A percentile compares a stretch with the other conserved stretches of the same genome.
Evolutionary conservation across 208 protist species (phyloP).

Genomic region (Wallacemonas sp.): DNA sequence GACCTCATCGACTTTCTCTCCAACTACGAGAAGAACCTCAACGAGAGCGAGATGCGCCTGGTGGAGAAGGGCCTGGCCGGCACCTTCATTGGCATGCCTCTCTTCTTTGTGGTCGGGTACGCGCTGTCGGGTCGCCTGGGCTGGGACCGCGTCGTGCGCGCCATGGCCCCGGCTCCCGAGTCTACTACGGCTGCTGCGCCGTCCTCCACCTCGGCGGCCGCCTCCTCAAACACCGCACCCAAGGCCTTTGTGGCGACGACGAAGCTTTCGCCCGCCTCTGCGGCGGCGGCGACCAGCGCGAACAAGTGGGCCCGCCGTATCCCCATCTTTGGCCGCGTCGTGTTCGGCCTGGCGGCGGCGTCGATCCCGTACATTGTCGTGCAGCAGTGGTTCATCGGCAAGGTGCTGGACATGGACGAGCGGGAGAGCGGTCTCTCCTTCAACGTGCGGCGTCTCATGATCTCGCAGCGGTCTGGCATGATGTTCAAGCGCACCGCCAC

Average conservation of each 20-base stretch:
- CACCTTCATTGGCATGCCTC: slow-evolving; percentile 69
- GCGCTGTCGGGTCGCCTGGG: slow-evolving; percentile 53
- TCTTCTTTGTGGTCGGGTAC: slow-evolving; percentile 57
- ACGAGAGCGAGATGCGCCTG: slow-evolving; percentile 59
- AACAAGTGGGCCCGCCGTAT: slow-evolving; percentile 36
- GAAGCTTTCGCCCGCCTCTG: slow-evolving; percentile 1
- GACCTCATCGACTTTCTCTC: slow-evolving; percentile 74
- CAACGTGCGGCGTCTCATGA: slow-evolving; percentile 74
- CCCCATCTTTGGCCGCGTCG: slow-evolving; percentile 50
- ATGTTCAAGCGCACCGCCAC: slow-evolving; percentile 89
- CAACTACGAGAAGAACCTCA: slow-evolving; percentile 77
- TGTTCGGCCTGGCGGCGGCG: slow-evolving; percentile 55
- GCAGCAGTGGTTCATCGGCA: slow-evolving; percentile 81
- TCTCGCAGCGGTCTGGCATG: slow-evolving; percentile 76
- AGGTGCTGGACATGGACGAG: slow-evolving; percentile 73
- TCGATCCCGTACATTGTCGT: slow-evolving; percentile 74
- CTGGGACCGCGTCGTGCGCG: slow-evolving; percentile 69
- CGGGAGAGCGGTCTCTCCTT: slow-evolving; percentile 69
- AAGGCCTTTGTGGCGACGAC: slow-evolving; percentile 3
- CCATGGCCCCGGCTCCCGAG: slow-evolving; percentile 32
- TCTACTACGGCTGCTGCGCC: not conserved
- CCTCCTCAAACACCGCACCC: not conserved
- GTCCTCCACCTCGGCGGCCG: not conserved
- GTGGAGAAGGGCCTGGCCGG: slow-evolving; percentile 68
- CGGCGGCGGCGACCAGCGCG: slow-evolving; percentile 16